These are phyloP conservation scores for Hypoxylon rubiginosum DNA, from an alignment of 2,329 filamentous ascomycete species.

Conservation along the genomic window DNA sequence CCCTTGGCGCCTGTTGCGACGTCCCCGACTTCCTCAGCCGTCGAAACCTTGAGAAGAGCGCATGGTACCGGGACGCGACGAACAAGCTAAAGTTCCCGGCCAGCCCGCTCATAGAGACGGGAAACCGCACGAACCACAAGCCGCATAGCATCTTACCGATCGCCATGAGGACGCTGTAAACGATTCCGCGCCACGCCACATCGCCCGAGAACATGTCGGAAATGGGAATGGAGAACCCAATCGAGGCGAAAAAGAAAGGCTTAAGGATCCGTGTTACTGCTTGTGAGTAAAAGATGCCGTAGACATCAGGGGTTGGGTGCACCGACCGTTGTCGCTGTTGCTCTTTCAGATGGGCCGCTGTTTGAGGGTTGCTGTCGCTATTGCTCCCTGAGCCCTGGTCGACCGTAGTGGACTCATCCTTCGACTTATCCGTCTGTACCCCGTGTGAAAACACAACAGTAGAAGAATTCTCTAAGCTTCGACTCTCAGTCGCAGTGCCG, in stretches of 20 bases:
- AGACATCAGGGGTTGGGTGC: slow-evolving; percentile 45
- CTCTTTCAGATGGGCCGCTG: background rate
- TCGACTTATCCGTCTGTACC: background rate
- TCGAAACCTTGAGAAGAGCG: slow-evolving; percentile 37
- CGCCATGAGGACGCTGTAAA: slow-evolving; percentile 80
- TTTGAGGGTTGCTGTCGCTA: background rate
- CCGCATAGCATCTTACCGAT: slow-evolving; percentile 73
- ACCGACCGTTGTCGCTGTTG: slow-evolving; percentile 16
- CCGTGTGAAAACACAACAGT: background rate
- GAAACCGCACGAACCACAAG: slow-evolving; percentile 65
- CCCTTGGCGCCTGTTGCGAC: background rate
- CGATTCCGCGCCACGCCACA: slow-evolving; percentile 78
- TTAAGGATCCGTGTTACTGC: slow-evolving; percentile 67
- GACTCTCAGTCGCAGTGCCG: background rate
- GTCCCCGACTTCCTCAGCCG: slow-evolving; percentile 4
- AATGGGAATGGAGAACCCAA: slow-evolving; percentile 85
- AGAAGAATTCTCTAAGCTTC: background rate
- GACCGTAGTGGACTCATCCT: slow-evolving; percentile 13
- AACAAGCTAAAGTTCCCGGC: slow-evolving; percentile 16
- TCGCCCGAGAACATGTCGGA: slow-evolving; percentile 73
- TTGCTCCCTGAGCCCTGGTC: background rate
- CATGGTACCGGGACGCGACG: slow-evolving; percentile 18
- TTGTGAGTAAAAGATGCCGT: slow-evolving; percentile 57
- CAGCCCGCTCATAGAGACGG: slow-evolving; percentile 31
- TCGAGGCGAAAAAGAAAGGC: slow-evolving; percentile 80